These are phyloP conservation scores for Papilionanthe hybrid DNA, from an alignment of 116 monocot genomes.

Conservation along the genomic window DNA sequence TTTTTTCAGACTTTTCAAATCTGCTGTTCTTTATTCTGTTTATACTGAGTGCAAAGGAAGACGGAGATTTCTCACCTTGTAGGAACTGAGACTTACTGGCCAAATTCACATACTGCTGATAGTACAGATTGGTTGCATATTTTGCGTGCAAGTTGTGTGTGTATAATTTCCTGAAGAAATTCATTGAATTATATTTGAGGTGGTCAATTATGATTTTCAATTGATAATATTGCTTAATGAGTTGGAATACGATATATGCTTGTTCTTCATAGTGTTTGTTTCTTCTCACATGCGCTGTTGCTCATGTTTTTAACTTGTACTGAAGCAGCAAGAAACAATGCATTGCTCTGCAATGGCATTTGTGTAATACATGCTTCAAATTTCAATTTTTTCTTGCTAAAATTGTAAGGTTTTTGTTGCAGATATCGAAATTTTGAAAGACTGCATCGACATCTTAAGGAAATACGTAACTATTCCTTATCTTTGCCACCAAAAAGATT, in stretches of 20 bases:
- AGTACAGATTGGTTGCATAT: neutral
- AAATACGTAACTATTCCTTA: conserved; percentile 87
- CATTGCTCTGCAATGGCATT: neutral
- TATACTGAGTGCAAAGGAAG: neutral
- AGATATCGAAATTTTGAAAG: conserved; percentile 98
- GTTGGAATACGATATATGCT: neutral
- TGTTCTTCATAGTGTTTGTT: neutral
- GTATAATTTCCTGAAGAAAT: neutral
- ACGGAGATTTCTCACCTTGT: neutral
- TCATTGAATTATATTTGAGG: neutral
- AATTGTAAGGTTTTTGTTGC: conserved; percentile 8
- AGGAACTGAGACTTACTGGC: neutral
- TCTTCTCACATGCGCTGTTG: neutral
- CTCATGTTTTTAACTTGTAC: neutral
- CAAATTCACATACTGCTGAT: neutral
- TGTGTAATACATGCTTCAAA: neutral
- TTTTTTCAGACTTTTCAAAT: neutral
- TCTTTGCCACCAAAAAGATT: conserved; percentile 96
- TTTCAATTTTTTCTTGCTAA: neutral
- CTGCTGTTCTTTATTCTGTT: neutral
- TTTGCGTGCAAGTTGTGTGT: neutral
- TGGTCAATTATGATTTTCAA: neutral
- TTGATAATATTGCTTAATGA: neutral
- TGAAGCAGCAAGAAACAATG: neutral
- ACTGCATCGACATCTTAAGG: conserved; percentile 83